These are phyloP conservation scores for Candida chilensis DNA, from an alignment of 805 yeast species.

Conservation along the genomic window DNA sequence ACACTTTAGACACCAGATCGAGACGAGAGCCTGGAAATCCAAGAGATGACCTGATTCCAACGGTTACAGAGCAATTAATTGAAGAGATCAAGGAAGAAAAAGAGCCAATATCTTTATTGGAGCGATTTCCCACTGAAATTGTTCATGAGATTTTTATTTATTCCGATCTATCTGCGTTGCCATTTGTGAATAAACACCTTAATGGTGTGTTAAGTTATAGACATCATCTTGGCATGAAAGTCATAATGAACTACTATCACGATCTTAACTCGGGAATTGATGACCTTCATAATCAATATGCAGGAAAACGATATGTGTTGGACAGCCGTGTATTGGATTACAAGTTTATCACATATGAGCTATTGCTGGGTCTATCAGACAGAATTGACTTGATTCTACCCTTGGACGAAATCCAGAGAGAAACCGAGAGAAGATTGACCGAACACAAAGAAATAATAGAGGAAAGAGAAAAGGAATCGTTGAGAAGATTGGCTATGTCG, in stretches of 20 bases:
- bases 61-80: background rate
- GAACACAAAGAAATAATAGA: constrained; percentile 6
- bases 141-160: constrained; percentile 24
- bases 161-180: constrained; percentile 25
- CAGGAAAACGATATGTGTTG: constrained; percentile 6
- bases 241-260: constrained; percentile 10
- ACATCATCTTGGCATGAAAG: background rate
- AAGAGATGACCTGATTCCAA: background rate
- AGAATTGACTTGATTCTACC: constrained; percentile 13
- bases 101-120: constrained; percentile 9
- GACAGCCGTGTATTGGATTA: constrained; percentile 7
- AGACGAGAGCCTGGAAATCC: background rate
- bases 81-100: background rate
- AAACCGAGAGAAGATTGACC: constrained; percentile 6
- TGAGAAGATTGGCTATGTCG: constrained; percentile 4
- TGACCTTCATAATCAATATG: constrained; percentile 8
- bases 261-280: constrained; percentile 7
- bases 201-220: constrained; percentile 2
- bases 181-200: constrained; percentile 20
- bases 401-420: constrained; percentile 5
- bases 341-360: constrained; percentile 10
- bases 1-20: background rate
- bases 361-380: constrained; percentile 11
- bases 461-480: constrained; percentile 6
- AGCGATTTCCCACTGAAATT: constrained; percentile 32